Percentiles rank a stretch among this genome's conserved stretches.
These are phyloP conservation scores for Podila clonocystis DNA, from an alignment of 192 early-diverging fungal species.

Conservation along the genomic window DNA sequence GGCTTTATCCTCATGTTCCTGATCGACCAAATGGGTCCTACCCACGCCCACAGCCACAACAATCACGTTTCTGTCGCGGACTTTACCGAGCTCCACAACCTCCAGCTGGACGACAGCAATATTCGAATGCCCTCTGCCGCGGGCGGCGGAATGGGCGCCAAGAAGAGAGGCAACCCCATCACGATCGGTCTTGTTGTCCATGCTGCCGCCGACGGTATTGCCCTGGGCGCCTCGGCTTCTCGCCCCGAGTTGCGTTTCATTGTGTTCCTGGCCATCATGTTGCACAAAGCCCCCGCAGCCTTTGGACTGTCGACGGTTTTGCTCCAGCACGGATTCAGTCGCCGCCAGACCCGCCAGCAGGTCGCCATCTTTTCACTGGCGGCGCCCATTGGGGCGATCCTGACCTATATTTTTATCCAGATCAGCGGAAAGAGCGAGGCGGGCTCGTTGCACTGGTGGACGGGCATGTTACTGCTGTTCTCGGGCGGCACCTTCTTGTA, in stretches of 20 bases:
- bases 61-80: slow-evolving; percentile 32
- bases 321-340: slow-evolving; percentile 75
- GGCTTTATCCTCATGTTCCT: slow-evolving; percentile 94
- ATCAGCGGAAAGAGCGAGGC: slow-evolving; percentile 50
- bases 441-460: slow-evolving; percentile 72
- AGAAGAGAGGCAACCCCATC: slow-evolving; percentile 60
- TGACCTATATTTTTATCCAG: slow-evolving; percentile 58
- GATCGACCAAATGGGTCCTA: slow-evolving; percentile 76
- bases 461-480: slow-evolving; percentile 86
- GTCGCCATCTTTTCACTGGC: slow-evolving; percentile 84
- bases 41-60: slow-evolving; percentile 52
- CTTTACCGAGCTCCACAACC: slow-evolving; percentile 34
- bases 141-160: slow-evolving; percentile 43
- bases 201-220: slow-evolving; percentile 94
- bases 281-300: slow-evolving; percentile 96
- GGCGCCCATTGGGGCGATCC: slow-evolving; percentile 85
- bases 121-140: slow-evolving; percentile 48
- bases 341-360: slow-evolving; percentile 74
- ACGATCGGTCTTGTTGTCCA: slow-evolving; percentile 97
- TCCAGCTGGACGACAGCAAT: slow-evolving; percentile 39
- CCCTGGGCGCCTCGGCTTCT: slow-evolving; percentile 87
- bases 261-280: slow-evolving; percentile 93
- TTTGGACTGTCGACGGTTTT: slow-evolving; percentile 93
- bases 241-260: slow-evolving; percentile 72
- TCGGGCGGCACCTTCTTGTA: slow-evolving; percentile 93